Percentiles rank a stretch among this genome's conserved stretches.
Evolutionary conservation across 768 basidiomycete genomes (phyloP).

Genomic region (Artomyces pyxidatus): DNA sequence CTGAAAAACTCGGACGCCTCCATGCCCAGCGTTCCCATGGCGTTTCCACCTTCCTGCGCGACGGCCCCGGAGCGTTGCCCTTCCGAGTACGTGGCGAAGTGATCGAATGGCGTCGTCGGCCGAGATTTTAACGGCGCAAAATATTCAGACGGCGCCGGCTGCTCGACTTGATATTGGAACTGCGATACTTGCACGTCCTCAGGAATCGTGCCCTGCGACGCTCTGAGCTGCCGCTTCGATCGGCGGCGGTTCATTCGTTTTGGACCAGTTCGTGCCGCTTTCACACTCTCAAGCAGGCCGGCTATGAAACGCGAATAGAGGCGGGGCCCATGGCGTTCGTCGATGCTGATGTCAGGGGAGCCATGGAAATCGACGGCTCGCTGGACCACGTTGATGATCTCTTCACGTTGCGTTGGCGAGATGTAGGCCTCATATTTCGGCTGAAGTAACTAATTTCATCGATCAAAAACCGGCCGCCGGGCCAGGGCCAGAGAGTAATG

Average conservation of each 20-base stretch:
- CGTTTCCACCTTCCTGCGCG: background rate
- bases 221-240: background rate
- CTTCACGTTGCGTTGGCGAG: conserved; percentile 16
- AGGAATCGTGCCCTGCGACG: background rate
- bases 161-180: too few species aligned
- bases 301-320: conserved; percentile 25
- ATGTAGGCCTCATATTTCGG: conserved; percentile 21
- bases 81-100: conserved; percentile 8
- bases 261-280: background rate
- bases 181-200: background rate
- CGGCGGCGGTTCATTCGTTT: background rate
- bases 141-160: background rate
- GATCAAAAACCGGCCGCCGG: background rate
- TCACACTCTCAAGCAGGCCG: conserved; percentile 17
- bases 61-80: background rate
- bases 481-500: background rate
- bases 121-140: conserved; percentile 13
- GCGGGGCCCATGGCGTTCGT: conserved; percentile 25
- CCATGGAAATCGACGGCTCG: conserved; percentile 20
- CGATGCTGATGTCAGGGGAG: conserved; percentile 22
- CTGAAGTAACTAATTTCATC: conserved; percentile 17
- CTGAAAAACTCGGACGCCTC: conserved; percentile 13
- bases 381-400: conserved; percentile 19
- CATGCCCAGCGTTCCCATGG: conserved; percentile 5
- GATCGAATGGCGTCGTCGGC: conserved; percentile 11